Base-by-base conservation (phyloP, 1,139 yeast species). In the Meyerozyma athensensis region DNA sequence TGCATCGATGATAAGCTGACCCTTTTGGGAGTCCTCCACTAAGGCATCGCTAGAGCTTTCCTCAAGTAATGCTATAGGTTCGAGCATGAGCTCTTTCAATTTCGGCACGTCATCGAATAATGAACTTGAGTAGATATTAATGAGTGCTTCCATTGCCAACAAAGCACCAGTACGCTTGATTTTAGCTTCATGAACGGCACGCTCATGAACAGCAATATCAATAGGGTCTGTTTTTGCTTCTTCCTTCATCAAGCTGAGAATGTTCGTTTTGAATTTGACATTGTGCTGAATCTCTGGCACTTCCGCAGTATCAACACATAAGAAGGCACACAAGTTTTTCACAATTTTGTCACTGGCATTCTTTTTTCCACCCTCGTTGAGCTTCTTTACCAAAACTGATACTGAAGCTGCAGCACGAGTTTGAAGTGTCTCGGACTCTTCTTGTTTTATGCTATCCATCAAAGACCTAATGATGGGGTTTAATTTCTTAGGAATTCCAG, bases 221-320 rank as follows among this genome's bases (percentile, higher is more conserved):
- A 77, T 74, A 4, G 84, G 79, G 45, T 84, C 89, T 1, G 81
- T 71, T 40, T 73, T 74, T 5, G 81, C 79, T 47, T 86, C 95
- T 52, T 89, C 97, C 50, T 86, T 86, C 39, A 79, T 72, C 49
- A 90, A 69, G 1, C 96, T 86, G 39, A 90, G 63, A 26, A 92
- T 82, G 14, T 67, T 68, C 38, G 77, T 80, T 22, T 64, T 72
- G 41, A 72, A 70, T 9, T 64, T 63, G 35, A 76, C 74, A 53
- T 86, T 85, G 35, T 86, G 83, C 22, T 73, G 72, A 54, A 86
- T 92, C 53, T 89, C 97, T 3, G 98, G 98, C 24, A 92, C 97
- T 57, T 90, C 97, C 5, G 94, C 77, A 0, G 96, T 87, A 57
- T 92, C 98, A 30, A 90, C 97, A 65, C 98, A 92, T 35, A 92